Base-by-base conservation (phyloP, 768 basidiomycete genomes). In the Naganishia randhawae region DNA sequence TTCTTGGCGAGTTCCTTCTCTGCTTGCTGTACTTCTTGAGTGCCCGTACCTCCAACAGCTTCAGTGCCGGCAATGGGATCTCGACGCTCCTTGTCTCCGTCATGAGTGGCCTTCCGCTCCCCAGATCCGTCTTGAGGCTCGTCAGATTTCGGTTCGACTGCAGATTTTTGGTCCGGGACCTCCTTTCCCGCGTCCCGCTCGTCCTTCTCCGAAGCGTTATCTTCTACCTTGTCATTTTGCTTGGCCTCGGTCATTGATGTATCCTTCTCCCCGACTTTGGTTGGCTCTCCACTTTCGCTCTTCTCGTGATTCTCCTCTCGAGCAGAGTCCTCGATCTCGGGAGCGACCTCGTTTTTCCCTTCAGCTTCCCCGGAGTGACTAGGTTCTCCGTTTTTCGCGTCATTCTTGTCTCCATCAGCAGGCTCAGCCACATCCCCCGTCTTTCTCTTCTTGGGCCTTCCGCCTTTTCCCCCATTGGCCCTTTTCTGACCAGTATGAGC, bases 381-480 rank as follows among this genome's bases (percentile, higher is more conserved):
- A 35, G 29, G 8, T 35, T 54, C 33, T 17, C n/a, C 52, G 31
- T 31, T 29, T 29, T 54, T 35, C 14, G 29, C 33, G 31, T 54
- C 52, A 29, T 17, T 31, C 42, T 45, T n/a, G 13, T 45, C n/a
- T n/a, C 13, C 13, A 45, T 45, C 35, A 22, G 16, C 37, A 4
- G 42, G 19, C 6, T 17, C 42, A 7, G 51, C 35, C n/a, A 39
- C 51, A 17, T 54, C 65, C 16, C 29, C 65, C 0, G 52, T 53
- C 65, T 66, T 66, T 54, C 65, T 27, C 33, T 67, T 67, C 39
- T 67, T 67, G 8, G 35, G 41, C 37, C 41, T 66, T 32, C 51
- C 51, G 41, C 16, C 35, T 66, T 52, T 35, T 13, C 32, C 54
- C 7, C 3, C 54, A 19, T 57, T 50, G 42, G 66, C 39, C 22